Evolutionary conservation across 2,329 filamentous ascomycete species (phyloP), one percentile per base, ranked within the genome.

Genomic region (Paecilomyces dactylethromorphus): DNA sequence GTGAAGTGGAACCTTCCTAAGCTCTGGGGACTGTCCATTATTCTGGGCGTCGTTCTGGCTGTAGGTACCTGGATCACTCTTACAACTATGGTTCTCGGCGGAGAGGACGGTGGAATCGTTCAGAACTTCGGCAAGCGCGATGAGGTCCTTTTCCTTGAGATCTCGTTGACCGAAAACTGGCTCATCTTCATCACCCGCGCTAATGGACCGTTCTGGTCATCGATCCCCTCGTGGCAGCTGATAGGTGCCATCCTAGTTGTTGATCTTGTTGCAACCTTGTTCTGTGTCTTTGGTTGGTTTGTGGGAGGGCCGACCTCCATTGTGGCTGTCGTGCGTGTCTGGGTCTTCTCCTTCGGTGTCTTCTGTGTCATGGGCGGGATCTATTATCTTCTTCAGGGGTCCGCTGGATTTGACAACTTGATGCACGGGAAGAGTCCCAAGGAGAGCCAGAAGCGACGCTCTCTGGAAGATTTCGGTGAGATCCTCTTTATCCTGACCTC

Each of bases 1-100:
- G 91, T 96, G 76, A 95, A 96, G 81, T 96, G 92, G 92, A 96
- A 96, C 79, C 82, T 94, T 60, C 92, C 91, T 69, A 93, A 92
- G 81, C 87, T 96, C 54, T 96, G 91, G 91, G 92, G 91, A 68
- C 93, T 94, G 87, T 92, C 91, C 33, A 84, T 95, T 62, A 81
- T 93, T 18, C 87, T 96, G 64, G 91, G 91, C 70, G 75, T 92
- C 58, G 85, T 95, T 62, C 84, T 96, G 52, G 90, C 91, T 55
- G 74, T 89, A 64, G 91, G 91, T 71, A 92, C 90, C 69, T 96
- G 91, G 90, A 91, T 95, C 68, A 89, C 90, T 59, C 85, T 95
- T 63, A 93, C 89, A 56, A 95, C 91, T 67, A 92, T 96, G 85
- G 85, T 85, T 77, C 84, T 74, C 69, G 78, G 83, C 64, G 82